Percentiles rank a stretch among this genome's conserved stretches.
phyloP scores from a whole-genome alignment of 305 asterid species.

The Rubia tinctorum region DNA sequence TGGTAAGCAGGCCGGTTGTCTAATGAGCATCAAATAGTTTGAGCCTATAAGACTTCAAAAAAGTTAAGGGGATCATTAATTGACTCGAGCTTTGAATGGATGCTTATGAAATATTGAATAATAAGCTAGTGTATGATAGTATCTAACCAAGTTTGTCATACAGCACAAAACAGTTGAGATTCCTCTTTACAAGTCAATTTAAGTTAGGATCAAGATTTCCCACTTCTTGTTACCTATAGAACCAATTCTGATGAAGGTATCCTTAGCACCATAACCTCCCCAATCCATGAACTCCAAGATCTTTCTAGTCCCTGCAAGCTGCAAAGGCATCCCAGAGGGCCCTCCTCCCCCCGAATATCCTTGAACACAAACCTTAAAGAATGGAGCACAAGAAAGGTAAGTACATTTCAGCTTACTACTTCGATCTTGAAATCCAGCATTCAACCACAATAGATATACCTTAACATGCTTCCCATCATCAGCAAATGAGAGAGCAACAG shows the following conservation, averaged over 20 bases:
- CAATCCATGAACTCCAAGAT: constrained; percentile 98
- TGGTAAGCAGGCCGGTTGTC: background rate
- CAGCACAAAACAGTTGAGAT: background rate
- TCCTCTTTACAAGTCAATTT: background rate
- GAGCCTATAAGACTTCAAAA: too few relatives aligned
- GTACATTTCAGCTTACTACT: constrained; percentile 1
- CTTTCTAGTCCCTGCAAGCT: constrained; percentile 86
- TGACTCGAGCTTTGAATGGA: too few relatives aligned
- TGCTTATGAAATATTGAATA: too few relatives aligned
- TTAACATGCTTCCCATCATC: constrained; percentile 92
- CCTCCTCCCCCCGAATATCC: constrained; percentile 99
- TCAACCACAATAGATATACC: constrained; percentile 32
- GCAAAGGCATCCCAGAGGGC: constrained; percentile 95
- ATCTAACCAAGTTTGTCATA: too few relatives aligned
- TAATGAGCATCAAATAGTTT: too few relatives aligned
- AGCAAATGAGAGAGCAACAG: constrained; percentile 83
- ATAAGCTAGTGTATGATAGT: too few relatives aligned
- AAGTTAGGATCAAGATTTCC: constrained; percentile 15
- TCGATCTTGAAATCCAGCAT: background rate
- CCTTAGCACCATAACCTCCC: constrained; percentile 87
- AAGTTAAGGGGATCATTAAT: too few relatives aligned
- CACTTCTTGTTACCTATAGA: constrained; percentile 53
- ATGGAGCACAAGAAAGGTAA: constrained; percentile 20
- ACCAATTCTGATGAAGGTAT: constrained; percentile 77
- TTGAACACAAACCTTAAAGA: constrained; percentile 82